These are phyloP conservation scores for Cutaneotrichosporon arboriforme DNA, from an alignment of 1,284 basidiomycete species.

Conservation along the genomic window DNA sequence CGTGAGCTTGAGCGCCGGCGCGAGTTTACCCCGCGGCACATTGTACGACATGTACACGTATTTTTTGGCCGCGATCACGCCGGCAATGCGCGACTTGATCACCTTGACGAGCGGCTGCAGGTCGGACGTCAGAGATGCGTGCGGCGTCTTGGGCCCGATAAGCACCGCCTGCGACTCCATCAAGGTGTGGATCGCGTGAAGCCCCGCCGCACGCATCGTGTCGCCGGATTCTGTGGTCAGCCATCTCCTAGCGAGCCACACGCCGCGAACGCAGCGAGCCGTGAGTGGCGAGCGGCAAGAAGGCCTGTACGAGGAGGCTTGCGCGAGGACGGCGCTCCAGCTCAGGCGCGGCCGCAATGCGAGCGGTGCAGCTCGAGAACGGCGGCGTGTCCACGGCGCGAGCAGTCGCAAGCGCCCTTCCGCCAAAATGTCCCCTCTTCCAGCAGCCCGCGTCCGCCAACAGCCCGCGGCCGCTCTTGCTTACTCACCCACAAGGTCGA, in stretches of 20 bases:
- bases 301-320: no score
- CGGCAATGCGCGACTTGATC: slow-evolving; percentile 82
- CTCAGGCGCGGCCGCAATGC: no score
- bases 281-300: no score
- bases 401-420: no score
- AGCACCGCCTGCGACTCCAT: slow-evolving; percentile 88
- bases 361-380: no score
- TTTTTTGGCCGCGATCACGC: slow-evolving; percentile 81
- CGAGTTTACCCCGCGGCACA: slow-evolving; percentile 61
- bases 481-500: slow-evolving; percentile 79
- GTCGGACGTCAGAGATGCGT: slow-evolving; percentile 58
- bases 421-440: no score
- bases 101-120: slow-evolving; percentile 61
- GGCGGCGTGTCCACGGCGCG: no score
- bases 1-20: slow-evolving; percentile 65
- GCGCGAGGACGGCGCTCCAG: no score
- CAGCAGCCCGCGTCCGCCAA: no score
- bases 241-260: background rate
- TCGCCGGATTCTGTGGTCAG: slow-evolving; percentile 77
- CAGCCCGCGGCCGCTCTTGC: no score
- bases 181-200: slow-evolving; percentile 86
- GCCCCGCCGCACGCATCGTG: slow-evolving; percentile 96
- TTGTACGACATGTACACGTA: slow-evolving; percentile 95
- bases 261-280: no score
- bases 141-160: slow-evolving; percentile 70